Evolutionary conservation across 129 eudicot species (phyloP).

Genomic region (Pulicaria dysenterica): DNA sequence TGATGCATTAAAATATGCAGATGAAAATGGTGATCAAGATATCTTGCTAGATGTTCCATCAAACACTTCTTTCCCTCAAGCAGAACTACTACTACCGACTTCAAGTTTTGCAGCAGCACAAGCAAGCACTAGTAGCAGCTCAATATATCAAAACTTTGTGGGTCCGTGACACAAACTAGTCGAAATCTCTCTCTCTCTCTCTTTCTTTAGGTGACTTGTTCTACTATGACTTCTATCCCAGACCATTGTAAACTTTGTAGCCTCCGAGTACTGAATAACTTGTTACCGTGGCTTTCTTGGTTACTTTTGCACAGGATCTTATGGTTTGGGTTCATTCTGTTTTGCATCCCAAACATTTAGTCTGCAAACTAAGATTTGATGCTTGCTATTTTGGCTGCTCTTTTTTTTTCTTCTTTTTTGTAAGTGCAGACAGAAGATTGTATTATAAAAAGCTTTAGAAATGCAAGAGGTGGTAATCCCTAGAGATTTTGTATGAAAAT

Average conservation of each 20-base stretch:
- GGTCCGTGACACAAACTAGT: constrained; percentile 53
- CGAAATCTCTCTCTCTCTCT: constrained; percentile 21
- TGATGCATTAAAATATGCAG: constrained; percentile 49
- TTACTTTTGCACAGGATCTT: constrained; percentile 36
- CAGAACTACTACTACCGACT: constrained; percentile 73
- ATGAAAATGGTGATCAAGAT: constrained; percentile 73
- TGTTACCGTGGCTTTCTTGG: constrained; percentile 41
- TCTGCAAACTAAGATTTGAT: constrained; percentile 43
- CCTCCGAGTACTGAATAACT: constrained; percentile 30
- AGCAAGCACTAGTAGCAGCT: constrained; percentile 88
- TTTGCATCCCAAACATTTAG: constrained; percentile 43
- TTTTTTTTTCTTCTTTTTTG: constrained; percentile 31
- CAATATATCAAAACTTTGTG: constrained; percentile 54
- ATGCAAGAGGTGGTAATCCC: constrained; percentile 41
- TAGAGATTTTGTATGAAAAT: constrained; percentile 35
- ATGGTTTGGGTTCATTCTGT: constrained; percentile 38
- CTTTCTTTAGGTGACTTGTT: constrained; percentile 39
- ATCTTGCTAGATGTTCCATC: constrained; percentile 78
- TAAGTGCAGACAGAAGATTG: constrained; percentile 64
- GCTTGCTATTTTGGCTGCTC: constrained; percentile 28
- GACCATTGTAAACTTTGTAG: constrained; percentile 40
- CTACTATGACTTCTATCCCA: constrained; percentile 26
- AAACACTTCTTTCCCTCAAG: constrained; percentile 87
- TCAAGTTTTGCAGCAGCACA: constrained; percentile 65
- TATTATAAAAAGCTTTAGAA: constrained; percentile 45